These are phyloP conservation scores for Aegilops tauschii DNA, from an alignment of 176 grass and related monocot species.

Conservation along the genomic window DNA sequence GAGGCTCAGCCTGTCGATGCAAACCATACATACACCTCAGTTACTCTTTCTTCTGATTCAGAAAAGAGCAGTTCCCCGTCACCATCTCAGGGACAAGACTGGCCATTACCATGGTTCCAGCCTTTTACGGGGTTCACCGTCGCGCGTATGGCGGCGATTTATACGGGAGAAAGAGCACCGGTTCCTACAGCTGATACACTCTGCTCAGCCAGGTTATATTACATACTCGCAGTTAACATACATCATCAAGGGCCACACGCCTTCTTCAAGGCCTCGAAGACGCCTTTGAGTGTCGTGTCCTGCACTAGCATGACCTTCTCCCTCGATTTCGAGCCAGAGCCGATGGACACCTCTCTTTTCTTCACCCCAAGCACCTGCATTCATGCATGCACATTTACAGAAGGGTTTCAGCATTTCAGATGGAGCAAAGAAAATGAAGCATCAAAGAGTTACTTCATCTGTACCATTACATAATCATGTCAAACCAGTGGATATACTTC, in stretches of 20 bases:
- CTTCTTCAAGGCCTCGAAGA: constrained; percentile 76
- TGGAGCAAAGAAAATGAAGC: background rate
- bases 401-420: background rate
- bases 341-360: constrained; percentile 86
- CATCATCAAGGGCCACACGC: constrained; percentile 49
- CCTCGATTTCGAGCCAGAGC: constrained; percentile 89
- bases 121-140: background rate
- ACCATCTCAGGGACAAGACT: background rate
- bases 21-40: background rate
- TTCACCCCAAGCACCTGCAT: constrained; percentile 78
- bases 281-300: constrained; percentile 55
- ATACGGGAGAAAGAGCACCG: background rate
- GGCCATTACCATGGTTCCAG: background rate
- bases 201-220: background rate
- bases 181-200: background rate
- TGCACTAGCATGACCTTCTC: constrained; percentile 86
- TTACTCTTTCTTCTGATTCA: background rate
- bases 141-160: background rate
- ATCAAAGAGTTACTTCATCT: background rate
- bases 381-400: background rate
- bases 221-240: background rate
- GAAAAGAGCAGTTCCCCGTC: background rate
- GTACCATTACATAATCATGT: background rate
- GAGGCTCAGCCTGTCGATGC: background rate
- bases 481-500: background rate